phyloP scores from a whole-genome alignment of 2,329 filamentous ascomycete genomes.

The Diplodia corticola region DNA sequence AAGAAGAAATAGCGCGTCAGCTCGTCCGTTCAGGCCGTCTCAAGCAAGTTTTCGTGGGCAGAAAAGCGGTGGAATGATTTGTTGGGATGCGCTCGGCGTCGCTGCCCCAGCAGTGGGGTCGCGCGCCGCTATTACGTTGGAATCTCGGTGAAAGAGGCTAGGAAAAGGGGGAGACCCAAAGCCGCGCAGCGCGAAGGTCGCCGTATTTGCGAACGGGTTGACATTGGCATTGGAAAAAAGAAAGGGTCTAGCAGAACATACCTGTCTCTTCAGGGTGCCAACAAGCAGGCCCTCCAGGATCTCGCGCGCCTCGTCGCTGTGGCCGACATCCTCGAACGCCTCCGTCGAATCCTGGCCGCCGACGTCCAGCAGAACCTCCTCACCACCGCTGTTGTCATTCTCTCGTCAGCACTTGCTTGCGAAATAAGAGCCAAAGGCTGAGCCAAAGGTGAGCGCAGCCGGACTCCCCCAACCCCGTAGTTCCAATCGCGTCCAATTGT shows the following conservation, averaged over 20 bases:
- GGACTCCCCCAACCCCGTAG: background rate
- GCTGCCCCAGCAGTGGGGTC: background rate
- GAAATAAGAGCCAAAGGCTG: background rate
- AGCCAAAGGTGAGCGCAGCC: background rate
- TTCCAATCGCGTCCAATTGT: conserved; percentile 2
- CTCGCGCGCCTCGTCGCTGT: conserved; percentile 97
- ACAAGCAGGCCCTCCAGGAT: conserved; percentile 64
- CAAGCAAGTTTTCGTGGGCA: background rate
- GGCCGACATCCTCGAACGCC: conserved; percentile 98
- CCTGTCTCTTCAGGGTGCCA: conserved; percentile 41
- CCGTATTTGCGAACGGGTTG: background rate
- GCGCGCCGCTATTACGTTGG: background rate
- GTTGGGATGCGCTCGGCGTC: background rate
- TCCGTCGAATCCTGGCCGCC: conserved; percentile 95
- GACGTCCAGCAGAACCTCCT: conserved; percentile 96
- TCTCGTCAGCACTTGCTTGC: conserved; percentile 1
- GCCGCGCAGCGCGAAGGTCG: background rate
- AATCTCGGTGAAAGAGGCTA: background rate
- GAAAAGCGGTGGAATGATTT: background rate
- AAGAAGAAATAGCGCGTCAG: conserved; percentile 20
- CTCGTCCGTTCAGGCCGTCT: background rate
- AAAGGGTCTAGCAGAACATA: conserved; percentile 26
- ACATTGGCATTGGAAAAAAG: background rate
- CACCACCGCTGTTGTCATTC: conserved; percentile 71
- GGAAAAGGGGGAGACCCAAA: background rate